phyloP scores from a whole-genome alignment of 2,329 filamentous ascomycete genomes.

The Talaromyces sp. region DNA sequence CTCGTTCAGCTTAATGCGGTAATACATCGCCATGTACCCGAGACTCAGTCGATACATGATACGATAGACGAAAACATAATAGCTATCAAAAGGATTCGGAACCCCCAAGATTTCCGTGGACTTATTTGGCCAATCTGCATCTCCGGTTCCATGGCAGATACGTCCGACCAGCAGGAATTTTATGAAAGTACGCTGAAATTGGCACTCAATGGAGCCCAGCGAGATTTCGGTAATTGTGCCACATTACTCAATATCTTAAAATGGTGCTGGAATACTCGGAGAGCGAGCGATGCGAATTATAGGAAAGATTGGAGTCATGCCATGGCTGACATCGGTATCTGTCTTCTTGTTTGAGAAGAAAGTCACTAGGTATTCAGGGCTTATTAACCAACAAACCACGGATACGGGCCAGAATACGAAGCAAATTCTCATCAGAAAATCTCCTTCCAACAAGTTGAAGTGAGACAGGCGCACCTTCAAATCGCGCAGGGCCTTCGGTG shows the following conservation, averaged over 20 bases:
- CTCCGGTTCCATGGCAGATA: conserved; percentile 20
- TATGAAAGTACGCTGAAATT: conserved; percentile 10
- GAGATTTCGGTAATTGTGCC: conserved; percentile 18
- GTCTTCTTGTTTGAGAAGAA: conserved; percentile 5
- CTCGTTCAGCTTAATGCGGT: neutral
- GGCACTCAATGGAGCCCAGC: conserved; percentile 21
- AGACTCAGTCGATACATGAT: neutral
- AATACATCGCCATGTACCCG: neutral
- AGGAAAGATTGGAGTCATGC: conserved; percentile 10
- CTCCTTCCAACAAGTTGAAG: conserved; percentile 14
- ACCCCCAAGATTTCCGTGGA: conserved; percentile 16
- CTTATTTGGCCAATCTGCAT: conserved; percentile 22
- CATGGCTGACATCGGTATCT: conserved; percentile 12
- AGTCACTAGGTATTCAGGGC: neutral
- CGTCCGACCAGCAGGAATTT: conserved; percentile 16
- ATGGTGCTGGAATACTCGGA: conserved; percentile 12
- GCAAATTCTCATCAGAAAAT: conserved; percentile 45
- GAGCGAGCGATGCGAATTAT: neutral
- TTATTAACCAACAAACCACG: neutral
- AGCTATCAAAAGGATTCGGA: conserved; percentile 9
- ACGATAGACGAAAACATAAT: neutral
- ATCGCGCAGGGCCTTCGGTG: conserved; percentile 38
- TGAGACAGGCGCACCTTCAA: conserved; percentile 23
- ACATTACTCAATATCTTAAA: conserved; percentile 13
- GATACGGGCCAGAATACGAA: neutral